Base-by-base conservation (phyloP, 768 basidiomycete species). In the Tulasnella sp. region DNA sequence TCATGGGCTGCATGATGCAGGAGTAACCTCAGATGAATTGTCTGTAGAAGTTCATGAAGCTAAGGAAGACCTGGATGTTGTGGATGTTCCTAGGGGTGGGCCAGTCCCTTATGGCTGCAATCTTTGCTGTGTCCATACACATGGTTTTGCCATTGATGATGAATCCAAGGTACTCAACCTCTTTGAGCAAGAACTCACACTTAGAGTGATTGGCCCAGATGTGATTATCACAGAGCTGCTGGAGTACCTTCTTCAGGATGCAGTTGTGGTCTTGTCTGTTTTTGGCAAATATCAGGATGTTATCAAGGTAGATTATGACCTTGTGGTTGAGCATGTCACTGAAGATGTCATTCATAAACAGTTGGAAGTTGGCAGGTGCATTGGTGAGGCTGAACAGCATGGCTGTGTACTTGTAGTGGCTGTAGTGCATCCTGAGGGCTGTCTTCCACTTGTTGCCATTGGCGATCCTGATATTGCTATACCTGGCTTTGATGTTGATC, bases 41-140 rank as follows among this genome's bases (percentile, higher is more conserved):
- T 4, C 66, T 61, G 50, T 70, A 70, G 60, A 66, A 69, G 66
- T 68, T 69, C 11, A 65, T 64, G 56, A 70, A 67, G 11, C 69
- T 67, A 1, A 70, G 32, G 60, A 70, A 70, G 15, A 53, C 42
- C 44, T 64, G 67, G 0, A 68, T 29, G 23, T 66, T 63, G 41
- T 53, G 60, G 27, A 68, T 49, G n/a, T 38, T 66, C 4, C 24
- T 48, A 3, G 69, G 69, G 5, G 17, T 42, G 7, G 66, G 64
- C 69, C 69, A 70, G 11, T 52, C 41, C 27, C 42, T 17, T 23
- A 70, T 51, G 2, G 68, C 58, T 5, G 62, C 49, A 24, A 69
- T 44, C 53, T 70, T 70, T 15, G 3, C 32, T 1, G 48, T 42
- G 32, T 66, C 64, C 68, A 70, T 69, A 10, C 3, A 1, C 38